phyloP scores from a whole-genome alignment of 129 eudicot genomes.

The Chrysanthemum lavandulifolium region DNA sequence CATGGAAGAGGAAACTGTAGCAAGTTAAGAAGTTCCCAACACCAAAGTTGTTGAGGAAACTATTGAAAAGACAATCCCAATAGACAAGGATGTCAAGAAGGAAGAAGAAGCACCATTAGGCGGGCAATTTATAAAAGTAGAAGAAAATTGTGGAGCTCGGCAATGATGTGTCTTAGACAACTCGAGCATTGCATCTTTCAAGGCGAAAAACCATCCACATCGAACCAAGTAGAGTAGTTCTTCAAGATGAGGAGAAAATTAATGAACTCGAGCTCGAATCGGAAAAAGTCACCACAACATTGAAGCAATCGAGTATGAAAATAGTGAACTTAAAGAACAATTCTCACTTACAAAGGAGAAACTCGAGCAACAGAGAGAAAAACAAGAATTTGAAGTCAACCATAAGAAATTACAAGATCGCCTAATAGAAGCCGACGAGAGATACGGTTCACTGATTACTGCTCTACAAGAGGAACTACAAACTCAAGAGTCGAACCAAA shows the following conservation, averaged over 20 bases:
- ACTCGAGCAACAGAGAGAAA: slow-evolving; percentile 46
- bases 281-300: slow-evolving; percentile 41
- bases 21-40: too few species aligned
- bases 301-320: slow-evolving; percentile 72
- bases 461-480: slow-evolving; percentile 63
- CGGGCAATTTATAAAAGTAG: too few species aligned
- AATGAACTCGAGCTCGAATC: too few species aligned
- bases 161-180: slow-evolving; percentile 28
- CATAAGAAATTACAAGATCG: slow-evolving; percentile 56
- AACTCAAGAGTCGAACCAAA: slow-evolving; percentile 58
- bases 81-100: too few species aligned
- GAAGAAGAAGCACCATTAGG: too few species aligned
- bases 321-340: slow-evolving; percentile 49
- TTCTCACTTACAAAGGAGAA: slow-evolving; percentile 50
- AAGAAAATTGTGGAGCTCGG: slow-evolving; percentile 46
- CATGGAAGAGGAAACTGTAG: too few species aligned
- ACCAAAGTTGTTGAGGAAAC: too few species aligned
- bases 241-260: slow-evolving; percentile 69
- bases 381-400: slow-evolving; percentile 51
- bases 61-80: too few species aligned
- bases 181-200: slow-evolving; percentile 33
- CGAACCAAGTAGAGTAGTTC: slow-evolving; percentile 55
- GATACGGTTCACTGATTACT: slow-evolving; percentile 41
- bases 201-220: slow-evolving; percentile 30
- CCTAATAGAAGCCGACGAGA: slow-evolving; percentile 48